These are phyloP conservation scores for Pythium vanterpoolii DNA, from an alignment of 352 stramenopile genomes.

Conservation along the genomic window DNA sequence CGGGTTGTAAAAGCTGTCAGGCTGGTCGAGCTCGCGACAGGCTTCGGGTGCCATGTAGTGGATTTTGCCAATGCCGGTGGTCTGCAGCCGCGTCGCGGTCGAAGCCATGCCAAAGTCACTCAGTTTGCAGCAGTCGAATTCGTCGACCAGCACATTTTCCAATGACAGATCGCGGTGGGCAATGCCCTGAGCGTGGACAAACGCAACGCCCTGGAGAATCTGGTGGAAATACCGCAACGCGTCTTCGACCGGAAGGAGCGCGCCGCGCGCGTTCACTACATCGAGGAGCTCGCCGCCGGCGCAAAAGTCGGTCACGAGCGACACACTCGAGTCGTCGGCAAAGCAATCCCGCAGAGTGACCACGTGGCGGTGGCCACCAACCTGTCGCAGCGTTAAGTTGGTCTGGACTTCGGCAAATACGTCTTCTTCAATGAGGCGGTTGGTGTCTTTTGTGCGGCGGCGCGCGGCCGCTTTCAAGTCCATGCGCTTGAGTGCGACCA, in stretches of 20 bases:
- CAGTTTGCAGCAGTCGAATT: constrained; percentile 63
- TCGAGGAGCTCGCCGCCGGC: constrained; percentile 61
- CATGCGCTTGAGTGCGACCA: constrained; percentile 80
- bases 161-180: constrained; percentile 80
- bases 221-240: constrained; percentile 65
- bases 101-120: constrained; percentile 79
- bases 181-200: constrained; percentile 73
- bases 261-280: constrained; percentile 54
- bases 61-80: constrained; percentile 60
- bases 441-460: constrained; percentile 45
- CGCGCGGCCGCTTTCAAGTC: constrained; percentile 50
- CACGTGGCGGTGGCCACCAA: constrained; percentile 70
- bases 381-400: constrained; percentile 52
- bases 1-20: constrained; percentile 47
- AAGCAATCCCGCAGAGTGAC: constrained; percentile 65
- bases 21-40: constrained; percentile 25
- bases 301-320: constrained; percentile 75
- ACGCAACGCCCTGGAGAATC: constrained; percentile 54
- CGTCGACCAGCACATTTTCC: constrained; percentile 80
- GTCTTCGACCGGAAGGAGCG: constrained; percentile 27
- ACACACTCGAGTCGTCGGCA: constrained; percentile 52
- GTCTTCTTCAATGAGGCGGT: constrained; percentile 60
- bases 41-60: constrained; percentile 82
- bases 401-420: constrained; percentile 64
- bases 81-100: constrained; percentile 20